Conservation (phyloP, 331 rosid genomes). For the Stylosanthes scabra region DNA sequence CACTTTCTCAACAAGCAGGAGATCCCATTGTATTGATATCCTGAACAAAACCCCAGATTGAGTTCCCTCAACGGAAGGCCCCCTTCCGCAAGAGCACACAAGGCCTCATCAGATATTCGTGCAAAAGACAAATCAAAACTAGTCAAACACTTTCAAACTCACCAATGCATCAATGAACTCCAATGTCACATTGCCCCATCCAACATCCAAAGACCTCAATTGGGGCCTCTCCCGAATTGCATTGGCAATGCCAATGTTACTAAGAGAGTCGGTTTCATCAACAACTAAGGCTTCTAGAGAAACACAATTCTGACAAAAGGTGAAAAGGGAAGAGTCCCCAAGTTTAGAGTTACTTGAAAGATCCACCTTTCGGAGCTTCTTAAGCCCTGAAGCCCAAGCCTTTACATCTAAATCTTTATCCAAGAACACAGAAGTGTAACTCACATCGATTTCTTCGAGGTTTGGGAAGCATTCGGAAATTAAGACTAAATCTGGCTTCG, state of each 20-base stretch:
- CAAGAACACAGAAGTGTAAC: too few relatives aligned
- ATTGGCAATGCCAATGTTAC: slow-evolving; percentile 51
- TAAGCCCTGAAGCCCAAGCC: slow-evolving; percentile 44
- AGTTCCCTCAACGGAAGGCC: slow-evolving; percentile 64
- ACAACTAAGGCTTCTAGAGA: slow-evolving; percentile 51
- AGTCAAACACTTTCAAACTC: slow-evolving; percentile 44
- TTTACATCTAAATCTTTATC: background rate
- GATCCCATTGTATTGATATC: slow-evolving; percentile 52
- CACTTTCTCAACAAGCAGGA: slow-evolving; percentile 46
- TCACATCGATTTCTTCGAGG: too few relatives aligned
- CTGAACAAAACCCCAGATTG: slow-evolving; percentile 38
- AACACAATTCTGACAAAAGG: slow-evolving; percentile 49
- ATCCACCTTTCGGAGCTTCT: slow-evolving; percentile 54
- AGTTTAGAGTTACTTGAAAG: slow-evolving; percentile 61
- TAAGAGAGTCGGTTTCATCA: slow-evolving; percentile 36
- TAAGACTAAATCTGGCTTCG: too few relatives aligned
- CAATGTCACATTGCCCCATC: background rate
- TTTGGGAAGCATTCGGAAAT: too few relatives aligned
- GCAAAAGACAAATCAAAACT: slow-evolving; percentile 44
- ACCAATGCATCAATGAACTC: slow-evolving; percentile 35
- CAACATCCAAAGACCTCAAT: slow-evolving; percentile 46
- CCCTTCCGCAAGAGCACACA: slow-evolving; percentile 55
- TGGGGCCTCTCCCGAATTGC: slow-evolving; percentile 42
- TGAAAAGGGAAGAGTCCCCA: slow-evolving; percentile 45
- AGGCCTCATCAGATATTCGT: slow-evolving; percentile 30